Percentiles rank a stretch among this genome's conserved stretches.
These are phyloP conservation scores for Knufia fluminis DNA, from an alignment of 2,329 filamentous ascomycete genomes.

Conservation along the genomic window DNA sequence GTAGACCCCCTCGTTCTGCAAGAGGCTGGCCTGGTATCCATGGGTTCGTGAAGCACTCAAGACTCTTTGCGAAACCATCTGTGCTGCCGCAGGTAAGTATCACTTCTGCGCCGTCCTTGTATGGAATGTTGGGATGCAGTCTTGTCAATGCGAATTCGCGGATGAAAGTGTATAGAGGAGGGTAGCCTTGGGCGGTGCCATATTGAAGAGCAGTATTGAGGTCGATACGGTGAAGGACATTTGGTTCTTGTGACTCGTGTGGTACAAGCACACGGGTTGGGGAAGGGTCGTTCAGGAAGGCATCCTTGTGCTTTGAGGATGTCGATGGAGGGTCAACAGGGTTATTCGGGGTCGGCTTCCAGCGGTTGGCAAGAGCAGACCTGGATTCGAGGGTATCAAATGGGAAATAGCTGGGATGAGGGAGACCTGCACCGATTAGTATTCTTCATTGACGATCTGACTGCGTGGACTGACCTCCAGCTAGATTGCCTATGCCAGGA, in stretches of 20 bases:
- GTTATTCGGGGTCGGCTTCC: conserved; percentile 58
- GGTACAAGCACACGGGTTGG: conserved; percentile 61
- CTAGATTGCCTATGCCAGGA: conserved; percentile 52
- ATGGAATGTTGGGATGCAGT: conserved; percentile 73
- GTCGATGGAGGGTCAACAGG: conserved; percentile 41
- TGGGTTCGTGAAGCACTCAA: conserved; percentile 66
- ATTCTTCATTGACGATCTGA: conserved; percentile 7
- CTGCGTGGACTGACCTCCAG: conserved; percentile 42
- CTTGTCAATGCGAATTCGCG: conserved; percentile 67
- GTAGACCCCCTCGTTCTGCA: conserved; percentile 61
- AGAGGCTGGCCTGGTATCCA: conserved; percentile 61
- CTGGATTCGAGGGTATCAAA: conserved; percentile 84
- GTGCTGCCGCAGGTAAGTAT: conserved; percentile 74
- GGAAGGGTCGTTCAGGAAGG: conserved; percentile 29
- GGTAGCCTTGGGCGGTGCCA: conserved; percentile 72
- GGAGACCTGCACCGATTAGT: conserved; percentile 52
- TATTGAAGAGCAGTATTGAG: conserved; percentile 78
- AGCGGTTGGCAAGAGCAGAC: conserved; percentile 64
- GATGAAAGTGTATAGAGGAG: conserved; percentile 66
- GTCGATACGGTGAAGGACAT: conserved; percentile 65
- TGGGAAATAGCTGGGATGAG: conserved; percentile 73
- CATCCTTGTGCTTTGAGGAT: conserved; percentile 14
- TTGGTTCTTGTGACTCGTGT: conserved; percentile 50
- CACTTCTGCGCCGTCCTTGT: conserved; percentile 65
- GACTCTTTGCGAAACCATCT: conserved; percentile 70